A percentile compares a stretch with the other conserved stretches of the same genome.
Evolutionary conservation across 2,329 filamentous ascomycete genomes (phyloP).

Genomic region (Paecilomyces variotii): DNA sequence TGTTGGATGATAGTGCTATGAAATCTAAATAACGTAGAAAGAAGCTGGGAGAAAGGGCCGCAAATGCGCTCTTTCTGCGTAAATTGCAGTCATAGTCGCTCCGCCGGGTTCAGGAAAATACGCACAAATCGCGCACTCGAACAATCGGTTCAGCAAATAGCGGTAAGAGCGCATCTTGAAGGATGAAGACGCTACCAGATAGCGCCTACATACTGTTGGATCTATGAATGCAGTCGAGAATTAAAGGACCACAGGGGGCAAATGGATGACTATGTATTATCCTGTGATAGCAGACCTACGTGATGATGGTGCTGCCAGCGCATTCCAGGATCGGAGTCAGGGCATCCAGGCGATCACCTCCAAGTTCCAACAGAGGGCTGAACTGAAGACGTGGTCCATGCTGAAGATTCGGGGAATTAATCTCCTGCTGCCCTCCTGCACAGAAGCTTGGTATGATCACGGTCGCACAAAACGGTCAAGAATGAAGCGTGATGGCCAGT

Average conservation of each 20-base stretch:
- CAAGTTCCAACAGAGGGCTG: too few species aligned
- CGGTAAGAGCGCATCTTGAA: neutral
- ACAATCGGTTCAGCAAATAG: neutral
- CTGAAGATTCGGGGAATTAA: neutral
- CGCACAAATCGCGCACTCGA: slow-evolving; percentile 28
- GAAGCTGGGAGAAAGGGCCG: neutral
- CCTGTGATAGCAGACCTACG: neutral
- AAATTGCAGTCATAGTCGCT: neutral
- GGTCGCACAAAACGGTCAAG: neutral
- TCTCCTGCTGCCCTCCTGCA: neutral
- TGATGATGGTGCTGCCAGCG: neutral
- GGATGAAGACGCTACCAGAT: neutral
- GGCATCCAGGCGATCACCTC: too few species aligned
- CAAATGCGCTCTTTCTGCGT: slow-evolving; percentile 26
- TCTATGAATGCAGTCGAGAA: neutral
- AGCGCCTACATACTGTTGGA: neutral
- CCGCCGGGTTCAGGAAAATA: slow-evolving; percentile 10
- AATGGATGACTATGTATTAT: neutral
- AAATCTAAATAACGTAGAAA: neutral
- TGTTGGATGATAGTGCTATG: neutral
- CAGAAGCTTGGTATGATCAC: neutral
- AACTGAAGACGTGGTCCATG: neutral
- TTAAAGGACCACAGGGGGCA: neutral
- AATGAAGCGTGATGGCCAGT: neutral
- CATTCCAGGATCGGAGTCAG: too few species aligned